These are phyloP conservation scores for Dissoconium aciculare DNA, from an alignment of 2,329 filamentous ascomycete species.

Conservation along the genomic window DNA sequence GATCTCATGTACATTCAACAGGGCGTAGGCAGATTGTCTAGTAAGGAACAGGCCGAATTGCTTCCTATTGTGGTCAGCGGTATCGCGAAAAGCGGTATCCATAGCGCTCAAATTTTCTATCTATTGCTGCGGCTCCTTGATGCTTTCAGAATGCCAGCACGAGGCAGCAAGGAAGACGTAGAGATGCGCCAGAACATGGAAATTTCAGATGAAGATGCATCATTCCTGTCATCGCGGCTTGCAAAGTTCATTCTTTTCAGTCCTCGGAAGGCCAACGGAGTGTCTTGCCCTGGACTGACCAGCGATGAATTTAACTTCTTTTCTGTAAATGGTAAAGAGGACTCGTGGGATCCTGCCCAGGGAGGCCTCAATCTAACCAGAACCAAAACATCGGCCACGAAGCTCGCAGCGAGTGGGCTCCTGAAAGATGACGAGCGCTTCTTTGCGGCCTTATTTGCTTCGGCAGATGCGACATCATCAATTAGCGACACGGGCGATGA, in stretches of 20 bases:
- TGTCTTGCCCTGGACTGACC: slow-evolving; percentile 46
- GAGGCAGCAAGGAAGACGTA: slow-evolving; percentile 65
- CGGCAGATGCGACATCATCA: slow-evolving; percentile 65
- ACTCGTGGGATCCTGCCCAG: slow-evolving; percentile 49
- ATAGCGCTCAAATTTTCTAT: slow-evolving; percentile 60
- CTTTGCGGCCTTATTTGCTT: slow-evolving; percentile 67
- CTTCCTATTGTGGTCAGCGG: slow-evolving; percentile 56
- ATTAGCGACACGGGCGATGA: slow-evolving; percentile 80
- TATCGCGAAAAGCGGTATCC: slow-evolving; percentile 43
- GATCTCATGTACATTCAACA: slow-evolving; percentile 83
- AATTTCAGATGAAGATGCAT: slow-evolving; percentile 55
- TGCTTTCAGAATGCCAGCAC: slow-evolving; percentile 54
- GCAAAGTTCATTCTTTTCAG: slow-evolving; percentile 60
- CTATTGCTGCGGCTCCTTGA: slow-evolving; percentile 63
- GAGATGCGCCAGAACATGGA: slow-evolving; percentile 51
- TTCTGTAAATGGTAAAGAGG: slow-evolving; percentile 49
- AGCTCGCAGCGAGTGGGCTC: slow-evolving; percentile 66
- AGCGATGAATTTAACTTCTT: slow-evolving; percentile 55
- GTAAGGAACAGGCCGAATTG: slow-evolving; percentile 52
- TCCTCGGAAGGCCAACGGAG: slow-evolving; percentile 22
- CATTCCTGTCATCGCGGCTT: slow-evolving; percentile 60
- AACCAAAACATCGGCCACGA: slow-evolving; percentile 53
- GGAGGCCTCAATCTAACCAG: slow-evolving; percentile 53
- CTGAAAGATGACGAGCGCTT: slow-evolving; percentile 76
- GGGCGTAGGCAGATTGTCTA: slow-evolving; percentile 49